Percentiles rank a stretch among this genome's conserved stretches.
Evolutionary conservation across 2,329 filamentous ascomycete genomes (phyloP).

Genomic region (Aspergillus felis): DNA sequence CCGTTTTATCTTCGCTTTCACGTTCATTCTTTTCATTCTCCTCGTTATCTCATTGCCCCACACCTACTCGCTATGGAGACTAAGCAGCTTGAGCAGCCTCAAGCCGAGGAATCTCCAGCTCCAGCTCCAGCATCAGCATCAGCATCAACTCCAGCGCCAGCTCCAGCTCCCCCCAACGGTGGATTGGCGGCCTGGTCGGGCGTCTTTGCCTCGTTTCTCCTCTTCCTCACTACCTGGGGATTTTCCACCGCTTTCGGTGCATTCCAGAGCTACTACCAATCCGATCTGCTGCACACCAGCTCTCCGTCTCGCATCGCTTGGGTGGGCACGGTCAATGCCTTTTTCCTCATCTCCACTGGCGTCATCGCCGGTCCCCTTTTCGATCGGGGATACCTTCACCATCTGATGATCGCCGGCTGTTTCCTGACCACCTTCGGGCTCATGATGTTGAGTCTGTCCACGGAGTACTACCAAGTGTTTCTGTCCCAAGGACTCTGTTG

Average conservation of each 20-base stretch:
- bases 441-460: slow-evolving; percentile 43
- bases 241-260: slow-evolving; percentile 19
- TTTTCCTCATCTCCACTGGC: slow-evolving; percentile 43
- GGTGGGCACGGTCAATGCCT: slow-evolving; percentile 42
- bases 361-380: slow-evolving; percentile 43
- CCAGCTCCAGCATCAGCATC: neutral
- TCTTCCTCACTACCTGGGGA: slow-evolving; percentile 20
- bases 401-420: slow-evolving; percentile 36
- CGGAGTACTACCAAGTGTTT: slow-evolving; percentile 43
- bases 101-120: neutral
- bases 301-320: slow-evolving; percentile 40
- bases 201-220: slow-evolving; percentile 16
- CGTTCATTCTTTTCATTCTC: too few species aligned
- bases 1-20: neutral
- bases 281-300: slow-evolving; percentile 12
- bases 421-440: slow-evolving; percentile 40
- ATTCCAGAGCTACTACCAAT: slow-evolving; percentile 24
- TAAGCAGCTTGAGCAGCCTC: neutral
- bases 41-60: neutral
- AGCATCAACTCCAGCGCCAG: too few species aligned
- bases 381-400: slow-evolving; percentile 40
- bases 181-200: slow-evolving; percentile 18
- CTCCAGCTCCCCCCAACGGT: slow-evolving; percentile 11
- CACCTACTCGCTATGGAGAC: neutral
- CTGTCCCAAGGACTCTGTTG: slow-evolving; percentile 44